A percentile compares a stretch with the other conserved stretches of the same genome.
Evolutionary conservation across 2,329 filamentous ascomycete species (phyloP).

Genomic region (Myriosclerotinia curreyana): DNA sequence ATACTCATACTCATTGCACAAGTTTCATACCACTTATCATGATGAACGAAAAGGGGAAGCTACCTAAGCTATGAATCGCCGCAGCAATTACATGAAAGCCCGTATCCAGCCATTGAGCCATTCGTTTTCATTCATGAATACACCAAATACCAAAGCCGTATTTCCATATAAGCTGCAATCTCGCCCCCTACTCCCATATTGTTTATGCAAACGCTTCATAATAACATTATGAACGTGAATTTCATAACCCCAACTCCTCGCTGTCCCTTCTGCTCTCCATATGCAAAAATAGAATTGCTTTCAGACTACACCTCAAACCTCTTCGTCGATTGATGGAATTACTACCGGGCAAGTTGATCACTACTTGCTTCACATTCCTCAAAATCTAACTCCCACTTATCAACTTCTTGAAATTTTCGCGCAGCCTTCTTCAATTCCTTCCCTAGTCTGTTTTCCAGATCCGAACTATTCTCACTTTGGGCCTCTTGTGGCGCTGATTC

Average conservation of each 20-base stretch:
- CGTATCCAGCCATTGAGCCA: neutral
- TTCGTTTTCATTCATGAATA: neutral
- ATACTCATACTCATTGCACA: neutral
- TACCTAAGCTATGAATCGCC: neutral
- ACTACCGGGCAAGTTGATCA: constrained; percentile 17
- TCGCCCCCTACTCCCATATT: neutral
- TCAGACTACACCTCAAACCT: neutral
- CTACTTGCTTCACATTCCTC: constrained; percentile 59
- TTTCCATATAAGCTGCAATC: neutral
- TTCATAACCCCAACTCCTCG: constrained; percentile 15
- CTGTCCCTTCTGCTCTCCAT: neutral
- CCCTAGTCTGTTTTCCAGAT: constrained; percentile 43
- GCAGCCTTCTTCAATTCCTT: constrained; percentile 53
- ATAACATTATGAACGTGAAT: neutral
- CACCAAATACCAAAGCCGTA: neutral
- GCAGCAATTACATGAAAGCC: neutral
- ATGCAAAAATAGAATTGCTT: neutral
- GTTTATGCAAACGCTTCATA: neutral
- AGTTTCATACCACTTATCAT: neutral
- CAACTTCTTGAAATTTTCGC: constrained; percentile 66
- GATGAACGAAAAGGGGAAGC: neutral
- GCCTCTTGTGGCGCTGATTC: constrained; percentile 39
- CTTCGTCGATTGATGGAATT: neutral
- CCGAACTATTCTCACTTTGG: constrained; percentile 40
- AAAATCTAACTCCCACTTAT: constrained; percentile 65